phyloP scores from a whole-genome alignment of 139 green algal genomes.

The Diplosphaera chodatii region DNA sequence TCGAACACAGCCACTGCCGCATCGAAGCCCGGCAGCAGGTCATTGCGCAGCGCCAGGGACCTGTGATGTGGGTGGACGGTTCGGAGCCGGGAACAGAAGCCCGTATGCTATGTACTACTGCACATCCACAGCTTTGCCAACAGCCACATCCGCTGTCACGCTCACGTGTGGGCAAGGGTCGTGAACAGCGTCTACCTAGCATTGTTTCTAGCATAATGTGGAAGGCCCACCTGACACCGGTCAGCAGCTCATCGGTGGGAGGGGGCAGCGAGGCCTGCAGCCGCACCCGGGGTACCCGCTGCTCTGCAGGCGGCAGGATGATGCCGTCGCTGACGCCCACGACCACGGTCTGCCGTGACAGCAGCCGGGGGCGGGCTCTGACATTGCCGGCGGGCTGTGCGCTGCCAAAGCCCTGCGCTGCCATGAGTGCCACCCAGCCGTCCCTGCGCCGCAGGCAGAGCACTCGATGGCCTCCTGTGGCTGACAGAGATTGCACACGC shows the following conservation, averaged over 20 bases:
- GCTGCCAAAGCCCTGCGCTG: not conserved
- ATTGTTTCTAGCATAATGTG: too few species aligned
- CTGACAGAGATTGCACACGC: too few species aligned
- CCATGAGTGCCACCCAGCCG: conserved; percentile 5
- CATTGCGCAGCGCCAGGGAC: not conserved
- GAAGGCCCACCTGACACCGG: not conserved
- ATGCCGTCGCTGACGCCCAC: not conserved
- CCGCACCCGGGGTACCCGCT: not conserved
- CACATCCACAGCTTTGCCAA: too few species aligned
- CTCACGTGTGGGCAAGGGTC: too few species aligned
- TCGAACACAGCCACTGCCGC: not conserved
- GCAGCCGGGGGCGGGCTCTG: not conserved
- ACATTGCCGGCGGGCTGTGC: not conserved
- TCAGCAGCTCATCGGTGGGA: not conserved
- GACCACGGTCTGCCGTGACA: not conserved
- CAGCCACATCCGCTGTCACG: too few species aligned
- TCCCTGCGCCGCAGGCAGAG: too few species aligned
- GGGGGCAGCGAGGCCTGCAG: not conserved
- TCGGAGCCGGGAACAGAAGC: too few species aligned
- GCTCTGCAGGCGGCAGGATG: not conserved
- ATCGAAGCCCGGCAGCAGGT: not conserved
- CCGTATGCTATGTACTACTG: too few species aligned
- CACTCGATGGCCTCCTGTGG: too few species aligned
- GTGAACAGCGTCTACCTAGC: too few species aligned
- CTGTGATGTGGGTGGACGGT: too few species aligned